A percentile compares a stretch with the other conserved stretches of the same genome.
Conservation (phyloP, 2,329 filamentous ascomycete genomes). For the Alternaria sp. region DNA sequence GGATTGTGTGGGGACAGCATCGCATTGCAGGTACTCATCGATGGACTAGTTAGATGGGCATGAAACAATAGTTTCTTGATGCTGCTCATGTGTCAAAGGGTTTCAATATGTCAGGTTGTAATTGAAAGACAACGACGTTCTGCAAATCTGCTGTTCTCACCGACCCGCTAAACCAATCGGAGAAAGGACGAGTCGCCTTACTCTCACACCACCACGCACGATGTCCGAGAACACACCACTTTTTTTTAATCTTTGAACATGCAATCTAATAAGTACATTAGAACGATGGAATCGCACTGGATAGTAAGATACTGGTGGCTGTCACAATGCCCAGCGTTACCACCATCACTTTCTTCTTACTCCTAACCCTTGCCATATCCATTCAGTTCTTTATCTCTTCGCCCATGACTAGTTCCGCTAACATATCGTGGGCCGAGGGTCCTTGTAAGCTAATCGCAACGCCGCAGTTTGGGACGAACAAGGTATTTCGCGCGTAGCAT, state of each 20-base stretch:
- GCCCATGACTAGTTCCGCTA: conserved; percentile 8
- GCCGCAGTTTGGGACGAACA: conserved; percentile 43
- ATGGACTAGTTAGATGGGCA: conserved; percentile 30
- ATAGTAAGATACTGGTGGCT: neutral
- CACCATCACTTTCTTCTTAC: conserved; percentile 11
- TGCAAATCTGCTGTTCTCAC: neutral
- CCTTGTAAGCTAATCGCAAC: conserved; percentile 40
- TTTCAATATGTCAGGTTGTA: neutral
- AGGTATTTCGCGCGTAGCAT: conserved; percentile 18
- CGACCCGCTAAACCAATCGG: neutral
- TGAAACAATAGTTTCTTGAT: neutral
- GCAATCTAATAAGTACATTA: neutral
- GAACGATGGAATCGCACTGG: neutral
- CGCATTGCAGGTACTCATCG: conserved; percentile 30
- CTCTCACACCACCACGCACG: conserved; percentile 27
- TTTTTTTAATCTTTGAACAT: neutral
- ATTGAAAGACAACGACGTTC: neutral
- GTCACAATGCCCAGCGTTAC: conserved; percentile 18
- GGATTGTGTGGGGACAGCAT: conserved; percentile 31
- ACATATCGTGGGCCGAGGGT: conserved; percentile 42
- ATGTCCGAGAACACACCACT: conserved; percentile 18
- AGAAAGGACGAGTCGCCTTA: conserved; percentile 13
- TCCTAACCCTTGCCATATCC: conserved; percentile 12
- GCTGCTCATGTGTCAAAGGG: neutral
- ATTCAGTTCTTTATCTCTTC: conserved; percentile 14